These are phyloP conservation scores for Baudoinia panamericana DNA, from an alignment of 495 filamentous ascomycete species.

Conservation along the genomic window DNA sequence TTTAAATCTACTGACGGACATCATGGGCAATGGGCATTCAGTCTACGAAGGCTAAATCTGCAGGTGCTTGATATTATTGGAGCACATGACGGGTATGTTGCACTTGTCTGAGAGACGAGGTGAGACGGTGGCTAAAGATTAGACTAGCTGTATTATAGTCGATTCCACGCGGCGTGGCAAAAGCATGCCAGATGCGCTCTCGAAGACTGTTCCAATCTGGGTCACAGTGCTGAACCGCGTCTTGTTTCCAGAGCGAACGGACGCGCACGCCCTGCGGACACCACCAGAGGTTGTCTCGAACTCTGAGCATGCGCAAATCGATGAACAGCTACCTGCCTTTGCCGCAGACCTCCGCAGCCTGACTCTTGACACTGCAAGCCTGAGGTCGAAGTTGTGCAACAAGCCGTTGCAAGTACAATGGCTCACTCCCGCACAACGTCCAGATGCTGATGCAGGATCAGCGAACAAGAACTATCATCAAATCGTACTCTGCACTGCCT, in stretches of 20 bases:
- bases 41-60: conserved; percentile 67
- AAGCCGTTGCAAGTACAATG: conserved; percentile 54
- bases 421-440: conserved; percentile 35
- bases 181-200: conserved; percentile 73
- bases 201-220: conserved; percentile 92
- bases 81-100: conserved; percentile 47
- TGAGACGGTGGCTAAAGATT: neutral
- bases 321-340: conserved; percentile 51
- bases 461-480: conserved; percentile 39
- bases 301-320: conserved; percentile 73
- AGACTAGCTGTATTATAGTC: conserved; percentile 66
- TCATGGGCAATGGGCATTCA: conserved; percentile 78
- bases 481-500: conserved; percentile 71
- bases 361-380: conserved; percentile 35
- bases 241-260: conserved; percentile 50
- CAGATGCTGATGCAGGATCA: conserved; percentile 8
- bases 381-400: conserved; percentile 27
- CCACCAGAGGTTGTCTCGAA: conserved; percentile 53
- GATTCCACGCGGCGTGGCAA: conserved; percentile 93
- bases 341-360: conserved; percentile 31
- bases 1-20: conserved; percentile 99
- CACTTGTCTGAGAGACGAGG: neutral
- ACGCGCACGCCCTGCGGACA: conserved; percentile 43
- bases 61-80: conserved; percentile 55
- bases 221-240: conserved; percentile 66